Evolutionary conservation across 352 stramenopile genomes (phyloP), one percentile per base, ranked within the genome.

Genomic region (Globisporangium spiculum): DNA sequence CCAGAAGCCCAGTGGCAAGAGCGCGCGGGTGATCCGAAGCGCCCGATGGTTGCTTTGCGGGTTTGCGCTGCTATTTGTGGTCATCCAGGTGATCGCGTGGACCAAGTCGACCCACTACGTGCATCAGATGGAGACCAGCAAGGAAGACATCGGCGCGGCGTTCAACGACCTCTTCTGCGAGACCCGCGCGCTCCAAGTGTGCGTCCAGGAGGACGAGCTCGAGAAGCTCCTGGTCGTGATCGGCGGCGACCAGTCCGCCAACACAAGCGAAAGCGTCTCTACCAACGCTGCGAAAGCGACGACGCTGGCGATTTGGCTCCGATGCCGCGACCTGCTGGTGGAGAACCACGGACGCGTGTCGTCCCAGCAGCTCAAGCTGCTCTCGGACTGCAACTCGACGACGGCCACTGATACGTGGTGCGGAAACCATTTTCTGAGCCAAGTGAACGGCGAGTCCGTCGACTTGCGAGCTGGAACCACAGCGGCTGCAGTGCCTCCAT

Each of bases 131-230:
- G 36, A 32, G 9, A 20, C 10, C 7, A 50, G 16, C 18, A 60
- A 62, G 24, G 36, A 8, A 9, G 68, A 55, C 18, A 38, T 73
- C 38, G 46, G 63, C 10, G 36, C 56, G 20, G 34, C 36, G 27
- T 73, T 73, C 68, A 73, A 70, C 63, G 46, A 44, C 2, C 53
- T 69, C 62, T 73, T 66, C 48, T 73, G 68, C 57, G 68, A 73
- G 34, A 61, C 66, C 30, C 62, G 57, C 56, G 68, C 63, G 22
- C 66, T 67, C 7, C 61, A 73, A 26, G 27, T 70, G 5, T 73
- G 68, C 36, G 24, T 50, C 18, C 55, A 73, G 4, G 55, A 55
- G 18, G 63, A 63, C 30, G 56, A 63, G 48, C 32, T 44, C 18
- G 24, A 48, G 54, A 63, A 58, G 48, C 68, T 73, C 1, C 3